These are phyloP conservation scores for Pythium biforme DNA, from an alignment of 352 stramenopile species.

Conservation along the genomic window DNA sequence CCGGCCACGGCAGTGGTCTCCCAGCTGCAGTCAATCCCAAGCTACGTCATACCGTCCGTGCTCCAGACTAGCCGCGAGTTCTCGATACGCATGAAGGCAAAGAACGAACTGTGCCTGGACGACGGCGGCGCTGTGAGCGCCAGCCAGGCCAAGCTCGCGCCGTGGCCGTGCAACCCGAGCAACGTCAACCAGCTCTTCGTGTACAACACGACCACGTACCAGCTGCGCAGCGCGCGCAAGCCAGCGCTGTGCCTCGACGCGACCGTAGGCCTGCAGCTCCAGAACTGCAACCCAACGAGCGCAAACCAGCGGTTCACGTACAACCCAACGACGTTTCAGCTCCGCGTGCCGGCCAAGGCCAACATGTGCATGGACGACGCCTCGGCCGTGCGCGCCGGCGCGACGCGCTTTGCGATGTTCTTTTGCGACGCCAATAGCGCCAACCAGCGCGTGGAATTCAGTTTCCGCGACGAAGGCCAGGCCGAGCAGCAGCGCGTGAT, in stretches of 20 bases:
- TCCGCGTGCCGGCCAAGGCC: constrained; percentile 27
- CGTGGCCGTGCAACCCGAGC: constrained; percentile 18
- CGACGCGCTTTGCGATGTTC: constrained; percentile 20
- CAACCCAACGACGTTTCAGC: constrained; percentile 28
- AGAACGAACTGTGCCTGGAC: not conserved
- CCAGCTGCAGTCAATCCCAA: not conserved
- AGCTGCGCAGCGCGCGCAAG: constrained; percentile 16
- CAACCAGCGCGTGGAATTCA: constrained; percentile 33
- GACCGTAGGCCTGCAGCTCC: constrained; percentile 7
- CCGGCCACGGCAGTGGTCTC: not conserved
- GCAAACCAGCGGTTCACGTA: constrained; percentile 15
- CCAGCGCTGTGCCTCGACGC: constrained; percentile 34
- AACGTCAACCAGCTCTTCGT: constrained; percentile 28
- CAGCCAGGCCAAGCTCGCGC: not conserved
- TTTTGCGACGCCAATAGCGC: constrained; percentile 18
- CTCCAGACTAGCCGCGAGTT: not conserved
- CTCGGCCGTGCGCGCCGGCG: constrained; percentile 10
- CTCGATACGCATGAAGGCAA: not conserved
- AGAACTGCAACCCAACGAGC: not conserved
- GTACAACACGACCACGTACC: constrained; percentile 10
- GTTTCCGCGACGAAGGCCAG: constrained; percentile 5
- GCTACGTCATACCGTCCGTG: not conserved
- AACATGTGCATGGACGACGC: constrained; percentile 40
- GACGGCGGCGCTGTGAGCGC: not conserved
- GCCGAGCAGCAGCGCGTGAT: constrained; percentile 5